A percentile compares a stretch with the other conserved stretches of the same genome.
Conservation (phyloP, 2,329 filamentous ascomycete genomes). For the Monilinia aucupariae region DNA sequence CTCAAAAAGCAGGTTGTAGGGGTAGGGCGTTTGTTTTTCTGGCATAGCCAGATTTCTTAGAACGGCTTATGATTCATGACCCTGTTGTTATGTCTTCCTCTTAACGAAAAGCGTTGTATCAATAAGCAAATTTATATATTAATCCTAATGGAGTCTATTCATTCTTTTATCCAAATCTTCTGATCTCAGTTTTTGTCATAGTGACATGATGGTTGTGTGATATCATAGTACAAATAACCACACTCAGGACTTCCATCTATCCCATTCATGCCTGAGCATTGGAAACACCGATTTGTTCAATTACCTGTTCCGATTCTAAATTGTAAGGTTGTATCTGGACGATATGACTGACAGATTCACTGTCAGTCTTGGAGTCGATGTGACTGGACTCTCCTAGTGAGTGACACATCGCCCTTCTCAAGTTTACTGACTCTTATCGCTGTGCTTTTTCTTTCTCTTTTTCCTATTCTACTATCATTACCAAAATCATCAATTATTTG, state of each 20-base stretch:
- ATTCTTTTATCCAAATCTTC: background rate
- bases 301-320: background rate
- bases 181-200: background rate
- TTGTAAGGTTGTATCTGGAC: background rate
- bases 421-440: background rate
- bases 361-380: background rate
- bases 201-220: background rate
- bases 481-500: background rate
- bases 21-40: background rate
- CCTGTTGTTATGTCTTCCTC: background rate
- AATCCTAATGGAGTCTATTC: background rate
- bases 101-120: slow-evolving; percentile 3
- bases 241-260: background rate
- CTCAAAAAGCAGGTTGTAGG: slow-evolving; percentile 5
- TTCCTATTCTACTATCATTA: background rate
- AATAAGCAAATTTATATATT: slow-evolving; percentile 1
- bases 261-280: background rate
- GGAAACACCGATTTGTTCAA: background rate
- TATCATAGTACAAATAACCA: background rate
- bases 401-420: background rate
- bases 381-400: background rate
- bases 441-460: background rate
- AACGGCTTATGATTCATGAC: background rate
- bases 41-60: background rate
- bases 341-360: background rate